Conservation (phyloP, 2,329 filamentous ascomycete genomes). For the Trichoderma pleuroti region DNA sequence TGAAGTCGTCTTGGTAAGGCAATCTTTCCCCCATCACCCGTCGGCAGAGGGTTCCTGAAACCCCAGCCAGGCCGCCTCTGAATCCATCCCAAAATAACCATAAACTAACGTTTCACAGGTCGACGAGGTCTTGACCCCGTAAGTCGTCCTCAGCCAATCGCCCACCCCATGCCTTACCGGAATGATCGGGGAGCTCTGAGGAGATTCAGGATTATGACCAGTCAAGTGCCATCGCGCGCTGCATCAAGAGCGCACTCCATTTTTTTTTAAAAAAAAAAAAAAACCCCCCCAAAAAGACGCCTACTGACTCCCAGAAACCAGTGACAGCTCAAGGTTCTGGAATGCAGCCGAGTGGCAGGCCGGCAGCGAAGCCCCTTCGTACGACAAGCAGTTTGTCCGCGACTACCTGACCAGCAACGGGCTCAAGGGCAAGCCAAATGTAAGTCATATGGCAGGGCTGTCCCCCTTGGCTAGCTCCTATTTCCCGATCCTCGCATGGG, state of each 20-base stretch:
- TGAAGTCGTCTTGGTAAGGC: constrained; percentile 42
- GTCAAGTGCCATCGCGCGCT: neutral
- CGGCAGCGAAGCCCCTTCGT: constrained; percentile 74
- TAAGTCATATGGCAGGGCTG: constrained; percentile 15
- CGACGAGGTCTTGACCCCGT: constrained; percentile 80
- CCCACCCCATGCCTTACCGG: neutral
- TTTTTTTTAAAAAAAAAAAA: too few species aligned
- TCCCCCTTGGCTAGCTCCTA: neutral
- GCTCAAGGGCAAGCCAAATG: constrained; percentile 51
- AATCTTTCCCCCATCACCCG: neutral
- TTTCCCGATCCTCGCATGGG: neutral
- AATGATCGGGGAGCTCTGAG: neutral
- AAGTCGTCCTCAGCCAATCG: neutral
- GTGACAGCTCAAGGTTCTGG: constrained; percentile 82
- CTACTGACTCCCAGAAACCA: constrained; percentile 58
- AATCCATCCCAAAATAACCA: neutral
- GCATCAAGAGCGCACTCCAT: neutral
- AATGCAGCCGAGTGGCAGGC: constrained; percentile 59
- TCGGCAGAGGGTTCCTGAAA: neutral
- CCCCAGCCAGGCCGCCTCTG: neutral
- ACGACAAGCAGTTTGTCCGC: constrained; percentile 82
- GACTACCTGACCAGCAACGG: constrained; percentile 76
- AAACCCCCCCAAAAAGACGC: too few species aligned
- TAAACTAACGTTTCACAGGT: constrained; percentile 2
- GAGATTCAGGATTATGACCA: neutral